Conservation (phyloP, 2,329 filamentous ascomycete genomes). For the Coleophoma eucalyptorum region DNA sequence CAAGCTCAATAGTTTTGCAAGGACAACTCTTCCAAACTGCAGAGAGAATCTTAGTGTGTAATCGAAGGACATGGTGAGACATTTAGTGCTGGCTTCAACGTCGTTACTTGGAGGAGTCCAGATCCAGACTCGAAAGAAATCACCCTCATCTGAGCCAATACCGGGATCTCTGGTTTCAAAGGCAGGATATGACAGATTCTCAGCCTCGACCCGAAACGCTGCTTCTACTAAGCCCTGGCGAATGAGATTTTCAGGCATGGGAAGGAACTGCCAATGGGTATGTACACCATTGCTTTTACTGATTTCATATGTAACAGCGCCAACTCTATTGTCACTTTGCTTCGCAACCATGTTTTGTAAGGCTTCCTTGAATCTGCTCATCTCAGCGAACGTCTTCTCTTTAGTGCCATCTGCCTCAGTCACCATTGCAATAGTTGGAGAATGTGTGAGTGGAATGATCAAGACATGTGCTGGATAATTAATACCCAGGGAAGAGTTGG, state of each 20-base stretch:
- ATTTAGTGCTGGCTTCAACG: conserved; percentile 48
- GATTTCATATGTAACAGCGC: conserved; percentile 90
- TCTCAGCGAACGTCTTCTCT: conserved; percentile 67
- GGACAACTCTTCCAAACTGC: conserved; percentile 82
- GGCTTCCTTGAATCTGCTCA: conserved; percentile 73
- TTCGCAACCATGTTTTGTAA: conserved; percentile 76
- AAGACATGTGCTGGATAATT: conserved; percentile 82
- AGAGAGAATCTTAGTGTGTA: conserved; percentile 77
- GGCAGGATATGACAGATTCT: conserved; percentile 60
- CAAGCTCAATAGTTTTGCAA: conserved; percentile 81
- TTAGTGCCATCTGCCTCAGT: conserved; percentile 48
- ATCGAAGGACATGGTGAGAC: conserved; percentile 70
- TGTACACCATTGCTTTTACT: conserved; percentile 79
- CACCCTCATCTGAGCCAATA: conserved; percentile 47
- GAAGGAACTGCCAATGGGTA: conserved; percentile 89
- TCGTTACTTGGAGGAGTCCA: conserved; percentile 55
- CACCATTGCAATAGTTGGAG: conserved; percentile 70
- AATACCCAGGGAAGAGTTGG: conserved; percentile 62
- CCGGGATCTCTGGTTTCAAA: conserved; percentile 46
- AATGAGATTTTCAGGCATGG: conserved; percentile 66
- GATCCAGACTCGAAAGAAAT: conserved; percentile 82
- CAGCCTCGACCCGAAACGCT: conserved; percentile 83
- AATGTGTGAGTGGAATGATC: conserved; percentile 83
- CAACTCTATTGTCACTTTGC: conserved; percentile 55
- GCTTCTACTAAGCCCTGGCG: conserved; percentile 75